A percentile compares a stretch with the other conserved stretches of the same genome.
Evolutionary conservation across 306 rosid genomes (phyloP).

Genomic region (Bauhinia variegata): DNA sequence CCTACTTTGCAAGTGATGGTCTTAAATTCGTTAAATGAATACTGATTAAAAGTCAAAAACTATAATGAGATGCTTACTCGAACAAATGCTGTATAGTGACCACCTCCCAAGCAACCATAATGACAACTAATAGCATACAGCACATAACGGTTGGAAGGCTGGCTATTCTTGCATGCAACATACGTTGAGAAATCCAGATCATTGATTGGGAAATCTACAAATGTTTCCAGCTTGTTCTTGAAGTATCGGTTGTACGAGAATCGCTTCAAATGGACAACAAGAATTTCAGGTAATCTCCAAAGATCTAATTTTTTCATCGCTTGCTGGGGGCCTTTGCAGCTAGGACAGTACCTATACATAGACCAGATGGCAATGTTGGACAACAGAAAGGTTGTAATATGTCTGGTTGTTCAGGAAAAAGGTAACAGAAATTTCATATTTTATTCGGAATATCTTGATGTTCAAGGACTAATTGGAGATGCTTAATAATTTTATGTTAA

Average conservation of each 20-base stretch:
- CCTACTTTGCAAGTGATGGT: conserved; percentile 5
- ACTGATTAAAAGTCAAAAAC: background rate
- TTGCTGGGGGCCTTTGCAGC: conserved; percentile 74
- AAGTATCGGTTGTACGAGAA: conserved; percentile 59
- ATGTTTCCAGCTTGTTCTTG: conserved; percentile 76
- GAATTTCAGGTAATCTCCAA: conserved; percentile 91
- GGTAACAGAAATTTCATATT: background rate
- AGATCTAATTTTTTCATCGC: conserved; percentile 86
- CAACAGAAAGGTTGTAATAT: conserved; percentile 24
- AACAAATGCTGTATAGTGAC: conserved; percentile 87
- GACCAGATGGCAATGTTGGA: conserved; percentile 30
- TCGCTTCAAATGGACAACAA: conserved; percentile 87
- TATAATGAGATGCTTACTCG: conserved; percentile 57
- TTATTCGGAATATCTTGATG: conserved; percentile 12
- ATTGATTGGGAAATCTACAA: conserved; percentile 75
- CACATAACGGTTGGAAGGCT: conserved; percentile 50
- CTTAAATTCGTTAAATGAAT: conserved; percentile 12
- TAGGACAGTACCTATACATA: conserved; percentile 72
- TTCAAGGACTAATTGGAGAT: background rate
- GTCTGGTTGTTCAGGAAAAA: conserved; percentile 13
- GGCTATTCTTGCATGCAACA: conserved; percentile 41
- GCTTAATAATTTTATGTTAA: background rate
- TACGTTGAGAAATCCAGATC: conserved; percentile 66
- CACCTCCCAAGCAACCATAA: conserved; percentile 78
- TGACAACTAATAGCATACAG: conserved; percentile 86